These are phyloP conservation scores for Oldenlandia corymbosa DNA, from an alignment of 257 asterid species.

Conservation along the genomic window DNA sequence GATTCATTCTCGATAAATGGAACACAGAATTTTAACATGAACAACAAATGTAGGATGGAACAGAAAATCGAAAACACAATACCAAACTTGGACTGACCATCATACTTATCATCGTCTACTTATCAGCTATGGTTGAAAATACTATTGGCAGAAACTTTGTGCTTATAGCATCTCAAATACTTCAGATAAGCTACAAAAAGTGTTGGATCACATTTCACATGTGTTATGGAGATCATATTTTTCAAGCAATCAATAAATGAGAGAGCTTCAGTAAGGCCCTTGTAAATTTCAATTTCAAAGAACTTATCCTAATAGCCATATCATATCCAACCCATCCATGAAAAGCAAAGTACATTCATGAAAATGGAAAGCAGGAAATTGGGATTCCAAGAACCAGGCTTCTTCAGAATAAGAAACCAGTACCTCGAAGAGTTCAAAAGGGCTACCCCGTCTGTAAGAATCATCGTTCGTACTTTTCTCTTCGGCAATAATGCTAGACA, in stretches of 20 bases:
- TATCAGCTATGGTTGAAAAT: not conserved
- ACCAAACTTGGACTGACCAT: not conserved
- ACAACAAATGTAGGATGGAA: not conserved
- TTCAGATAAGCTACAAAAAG: not conserved
- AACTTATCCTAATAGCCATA: not conserved
- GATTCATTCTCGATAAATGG: too few relatives aligned
- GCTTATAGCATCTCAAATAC: not conserved
- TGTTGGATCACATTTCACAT: not conserved
- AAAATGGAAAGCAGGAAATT: not conserved
- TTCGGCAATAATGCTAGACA: constrained; percentile 43
- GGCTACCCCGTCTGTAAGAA: constrained; percentile 68
- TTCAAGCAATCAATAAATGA: not conserved
- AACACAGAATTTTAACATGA: not conserved
- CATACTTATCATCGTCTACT: not conserved
- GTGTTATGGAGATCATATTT: not conserved
- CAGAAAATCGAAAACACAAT: not conserved
- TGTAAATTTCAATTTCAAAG: not conserved
- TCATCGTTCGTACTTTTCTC: constrained; percentile 50
- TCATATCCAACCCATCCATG: not conserved
- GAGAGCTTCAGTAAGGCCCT: not conserved
- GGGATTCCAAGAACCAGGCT: not conserved
- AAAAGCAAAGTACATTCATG: not conserved
- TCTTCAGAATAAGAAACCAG: not conserved
- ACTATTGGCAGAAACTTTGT: not conserved
- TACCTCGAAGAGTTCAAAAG: constrained; percentile 82